Evolutionary conservation across 106 monocot genomes (phyloP).

Genomic region (Xerophyta viscosa): DNA sequence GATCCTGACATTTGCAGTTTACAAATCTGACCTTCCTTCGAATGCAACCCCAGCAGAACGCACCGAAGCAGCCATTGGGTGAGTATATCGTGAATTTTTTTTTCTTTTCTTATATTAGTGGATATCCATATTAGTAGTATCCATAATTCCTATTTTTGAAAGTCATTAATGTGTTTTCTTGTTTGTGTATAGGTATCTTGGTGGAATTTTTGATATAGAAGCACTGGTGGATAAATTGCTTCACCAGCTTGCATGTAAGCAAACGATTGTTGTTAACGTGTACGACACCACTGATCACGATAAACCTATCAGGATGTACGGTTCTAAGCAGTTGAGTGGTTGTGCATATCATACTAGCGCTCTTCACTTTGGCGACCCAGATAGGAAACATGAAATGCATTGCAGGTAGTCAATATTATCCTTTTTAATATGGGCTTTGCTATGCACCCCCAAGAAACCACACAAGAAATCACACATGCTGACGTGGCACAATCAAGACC

Average conservation of each 20-base stretch:
- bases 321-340: conserved; percentile 38
- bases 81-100: no score
- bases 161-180: no score
- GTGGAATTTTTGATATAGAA: conserved; percentile 97
- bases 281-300: conserved; percentile 74
- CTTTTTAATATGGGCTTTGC: no score
- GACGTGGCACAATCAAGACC: no score
- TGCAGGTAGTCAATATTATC: conserved; percentile 67
- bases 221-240: conserved; percentile 92
- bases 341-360: conserved; percentile 65
- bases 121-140: no score
- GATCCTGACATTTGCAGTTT: conserved; percentile 87
- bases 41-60: conserved; percentile 64
- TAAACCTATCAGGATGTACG: conserved; percentile 86
- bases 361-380: conserved; percentile 90
- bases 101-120: no score
- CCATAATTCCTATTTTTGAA: no score
- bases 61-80: conserved; percentile 81
- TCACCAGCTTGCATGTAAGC: conserved; percentile 91
- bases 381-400: conserved; percentile 97
- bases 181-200: conserved; percentile 83
- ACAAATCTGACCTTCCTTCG: conserved; percentile 68
- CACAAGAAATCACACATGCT: no score
- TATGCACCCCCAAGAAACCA: no score
- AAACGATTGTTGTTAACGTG: conserved; percentile 86